phyloP scores from a whole-genome alignment of 768 basidiomycete genomes.

The Naganishia antarctica region DNA sequence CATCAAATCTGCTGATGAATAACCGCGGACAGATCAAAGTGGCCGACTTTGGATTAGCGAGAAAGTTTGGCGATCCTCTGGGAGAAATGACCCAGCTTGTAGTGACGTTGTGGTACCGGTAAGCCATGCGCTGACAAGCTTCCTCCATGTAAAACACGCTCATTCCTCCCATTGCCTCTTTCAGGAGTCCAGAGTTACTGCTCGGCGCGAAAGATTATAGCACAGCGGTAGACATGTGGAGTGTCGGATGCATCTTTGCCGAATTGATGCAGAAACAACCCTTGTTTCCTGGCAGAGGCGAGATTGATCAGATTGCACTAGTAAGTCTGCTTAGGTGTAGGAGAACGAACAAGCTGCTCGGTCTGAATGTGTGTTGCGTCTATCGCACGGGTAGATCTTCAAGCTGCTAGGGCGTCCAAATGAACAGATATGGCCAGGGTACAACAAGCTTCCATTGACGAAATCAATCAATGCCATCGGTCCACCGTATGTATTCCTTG shows the following conservation, averaged over 20 bases:
- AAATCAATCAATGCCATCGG: conserved; percentile 61
- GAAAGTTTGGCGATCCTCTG: conserved; percentile 92
- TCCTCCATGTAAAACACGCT: background rate
- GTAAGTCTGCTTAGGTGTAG: conserved; percentile 43
- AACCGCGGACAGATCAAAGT: conserved; percentile 98
- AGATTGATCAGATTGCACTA: conserved; percentile 84
- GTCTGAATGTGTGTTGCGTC: no score
- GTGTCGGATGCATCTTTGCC: conserved; percentile 96
- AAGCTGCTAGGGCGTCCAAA: conserved; percentile 92
- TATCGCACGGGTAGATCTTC: conserved; percentile 79
- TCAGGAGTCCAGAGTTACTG: conserved; percentile 88
- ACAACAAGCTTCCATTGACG: conserved; percentile 68
- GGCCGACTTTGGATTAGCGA: conserved; percentile 93
- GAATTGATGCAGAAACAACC: conserved; percentile 93
- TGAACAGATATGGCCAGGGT: conserved; percentile 78
- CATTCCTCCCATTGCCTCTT: conserved; percentile 2
- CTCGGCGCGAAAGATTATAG: conserved; percentile 89
- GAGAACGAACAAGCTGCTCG: no score
- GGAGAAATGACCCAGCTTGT: conserved; percentile 97
- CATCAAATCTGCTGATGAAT: conserved; percentile 96
- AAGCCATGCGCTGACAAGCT: conserved; percentile 35
- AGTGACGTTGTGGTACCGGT: conserved; percentile 99
- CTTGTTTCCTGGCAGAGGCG: conserved; percentile 93
- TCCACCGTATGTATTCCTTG: conserved; percentile 47
- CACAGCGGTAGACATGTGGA: conserved; percentile 97